phyloP scores from a whole-genome alignment of 2,329 filamentous ascomycete genomes.

The Xylariaceae sp. region DNA sequence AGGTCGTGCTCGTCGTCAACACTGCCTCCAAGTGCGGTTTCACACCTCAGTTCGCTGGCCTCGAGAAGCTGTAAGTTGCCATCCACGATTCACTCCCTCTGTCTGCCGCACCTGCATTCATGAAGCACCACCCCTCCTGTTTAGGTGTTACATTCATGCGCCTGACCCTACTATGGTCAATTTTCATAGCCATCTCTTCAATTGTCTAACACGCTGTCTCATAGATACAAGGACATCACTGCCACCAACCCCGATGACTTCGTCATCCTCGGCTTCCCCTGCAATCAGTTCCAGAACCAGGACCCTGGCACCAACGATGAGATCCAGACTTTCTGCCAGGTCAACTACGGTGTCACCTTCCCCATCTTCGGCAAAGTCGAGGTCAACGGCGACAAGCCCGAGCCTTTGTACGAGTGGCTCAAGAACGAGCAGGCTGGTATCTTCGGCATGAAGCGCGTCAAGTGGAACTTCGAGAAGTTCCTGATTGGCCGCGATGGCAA shows the following conservation, averaged over 20 bases:
- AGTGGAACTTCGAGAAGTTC: constrained; percentile 99
- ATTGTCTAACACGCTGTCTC: constrained; percentile 5
- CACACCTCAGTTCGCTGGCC: constrained; percentile 88
- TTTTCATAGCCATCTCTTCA: too few species aligned
- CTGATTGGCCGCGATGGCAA: constrained; percentile 79
- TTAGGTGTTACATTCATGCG: too few species aligned
- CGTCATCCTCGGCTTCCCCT: constrained; percentile 89
- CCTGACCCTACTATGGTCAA: too few species aligned
- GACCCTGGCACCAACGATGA: constrained; percentile 81
- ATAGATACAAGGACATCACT: constrained; percentile 63
- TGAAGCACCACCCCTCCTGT: too few species aligned
- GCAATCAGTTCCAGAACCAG: constrained; percentile 94
- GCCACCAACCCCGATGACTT: constrained; percentile 70
- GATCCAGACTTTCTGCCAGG: constrained; percentile 79
- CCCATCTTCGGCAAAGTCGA: constrained; percentile 89
- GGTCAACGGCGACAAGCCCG: constrained; percentile 81
- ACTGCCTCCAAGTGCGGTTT: constrained; percentile 98
- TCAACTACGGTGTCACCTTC: constrained; percentile 94
- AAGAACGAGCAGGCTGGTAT: constrained; percentile 73
- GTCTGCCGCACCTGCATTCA: neutral
- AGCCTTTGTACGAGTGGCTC: constrained; percentile 75
- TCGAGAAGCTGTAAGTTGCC: constrained; percentile 68
- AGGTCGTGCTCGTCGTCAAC: constrained; percentile 95
- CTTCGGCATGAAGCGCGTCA: constrained; percentile 83
- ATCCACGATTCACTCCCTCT: neutral